phyloP scores from a whole-genome alignment of 2,329 filamentous ascomycete genomes.

The Alternaria solani region DNA sequence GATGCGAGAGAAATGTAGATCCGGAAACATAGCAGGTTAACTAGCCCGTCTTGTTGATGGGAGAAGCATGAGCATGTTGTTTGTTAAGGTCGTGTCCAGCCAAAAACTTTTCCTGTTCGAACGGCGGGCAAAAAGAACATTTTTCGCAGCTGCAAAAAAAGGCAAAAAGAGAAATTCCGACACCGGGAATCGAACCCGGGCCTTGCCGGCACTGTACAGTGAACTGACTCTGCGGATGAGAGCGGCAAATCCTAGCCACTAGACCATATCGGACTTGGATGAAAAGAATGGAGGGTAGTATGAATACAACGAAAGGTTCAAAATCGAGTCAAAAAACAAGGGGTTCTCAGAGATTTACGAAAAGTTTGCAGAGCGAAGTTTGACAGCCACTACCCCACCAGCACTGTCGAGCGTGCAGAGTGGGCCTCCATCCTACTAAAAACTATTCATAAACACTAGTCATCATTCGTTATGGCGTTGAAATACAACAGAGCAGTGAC shows the following conservation, averaged over 20 bases:
- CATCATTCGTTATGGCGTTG: not conserved
- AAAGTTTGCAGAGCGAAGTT: not conserved
- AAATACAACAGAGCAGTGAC: not conserved
- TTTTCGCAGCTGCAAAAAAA: not conserved
- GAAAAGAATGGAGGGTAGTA: accelerated
- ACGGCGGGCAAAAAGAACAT: not conserved
- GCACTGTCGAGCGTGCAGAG: not conserved
- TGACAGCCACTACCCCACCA: not conserved
- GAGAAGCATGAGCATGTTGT: not conserved
- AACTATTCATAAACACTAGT: not conserved
- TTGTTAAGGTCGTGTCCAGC: not conserved
- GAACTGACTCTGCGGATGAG: slow-evolving; percentile 21
- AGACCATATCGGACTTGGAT: slow-evolving; percentile 19
- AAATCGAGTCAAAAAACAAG: not conserved
- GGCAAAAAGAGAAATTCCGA: slow-evolving; percentile 11
- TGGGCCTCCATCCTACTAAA: not conserved
- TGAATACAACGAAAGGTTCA: accelerated
- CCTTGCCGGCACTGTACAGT: slow-evolving; percentile 20
- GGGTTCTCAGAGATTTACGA: not conserved
- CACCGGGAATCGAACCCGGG: slow-evolving; percentile 23
- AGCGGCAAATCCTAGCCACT: slow-evolving; percentile 24
- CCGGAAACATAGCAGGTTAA: too few species aligned
- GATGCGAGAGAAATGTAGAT: not conserved
- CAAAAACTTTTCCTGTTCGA: too few species aligned
- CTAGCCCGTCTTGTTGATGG: not conserved